These are phyloP conservation scores for Stipa capillata DNA, from an alignment of 176 grass and related monocot species.

Conservation along the genomic window DNA sequence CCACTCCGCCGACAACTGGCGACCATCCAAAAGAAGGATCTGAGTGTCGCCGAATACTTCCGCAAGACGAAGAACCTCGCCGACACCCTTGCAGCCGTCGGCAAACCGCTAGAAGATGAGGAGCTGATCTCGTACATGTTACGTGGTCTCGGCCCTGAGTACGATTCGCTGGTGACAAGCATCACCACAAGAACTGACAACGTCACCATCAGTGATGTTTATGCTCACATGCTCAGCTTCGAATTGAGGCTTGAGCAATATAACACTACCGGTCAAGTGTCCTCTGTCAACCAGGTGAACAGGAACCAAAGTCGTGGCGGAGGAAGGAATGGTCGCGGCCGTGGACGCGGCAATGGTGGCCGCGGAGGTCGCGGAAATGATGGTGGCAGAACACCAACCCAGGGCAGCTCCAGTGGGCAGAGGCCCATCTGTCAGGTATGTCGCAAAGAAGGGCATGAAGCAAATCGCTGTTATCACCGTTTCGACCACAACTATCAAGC, in stretches of 20 bases:
- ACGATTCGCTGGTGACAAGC: background rate
- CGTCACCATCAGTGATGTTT: rapidly evolving
- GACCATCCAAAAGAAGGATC: background rate
- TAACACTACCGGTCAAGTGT: rapidly evolving
- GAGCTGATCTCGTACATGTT: background rate
- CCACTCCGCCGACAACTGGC: too few species aligned
- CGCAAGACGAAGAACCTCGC: background rate
- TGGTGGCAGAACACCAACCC: rapidly evolving
- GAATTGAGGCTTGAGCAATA: background rate
- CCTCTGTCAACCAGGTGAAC: background rate
- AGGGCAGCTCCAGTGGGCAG: background rate
- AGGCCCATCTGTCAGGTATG: rapidly evolving
- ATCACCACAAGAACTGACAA: background rate
- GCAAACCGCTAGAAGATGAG: background rate
- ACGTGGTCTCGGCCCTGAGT: background rate
- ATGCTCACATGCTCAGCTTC: background rate
- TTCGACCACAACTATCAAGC: background rate
- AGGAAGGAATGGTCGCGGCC: rapidly evolving
- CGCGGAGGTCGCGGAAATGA: rapidly evolving
- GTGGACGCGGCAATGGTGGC: too few species aligned
- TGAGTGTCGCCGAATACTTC: background rate
- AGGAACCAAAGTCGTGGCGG: rapidly evolving
- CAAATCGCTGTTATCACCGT: background rate
- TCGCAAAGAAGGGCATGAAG: background rate
- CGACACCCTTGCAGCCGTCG: background rate